A percentile compares a stretch with the other conserved stretches of the same genome.
phyloP scores from a whole-genome alignment of 2,329 filamentous ascomycete species.

The Scytalidium sp. region DNA sequence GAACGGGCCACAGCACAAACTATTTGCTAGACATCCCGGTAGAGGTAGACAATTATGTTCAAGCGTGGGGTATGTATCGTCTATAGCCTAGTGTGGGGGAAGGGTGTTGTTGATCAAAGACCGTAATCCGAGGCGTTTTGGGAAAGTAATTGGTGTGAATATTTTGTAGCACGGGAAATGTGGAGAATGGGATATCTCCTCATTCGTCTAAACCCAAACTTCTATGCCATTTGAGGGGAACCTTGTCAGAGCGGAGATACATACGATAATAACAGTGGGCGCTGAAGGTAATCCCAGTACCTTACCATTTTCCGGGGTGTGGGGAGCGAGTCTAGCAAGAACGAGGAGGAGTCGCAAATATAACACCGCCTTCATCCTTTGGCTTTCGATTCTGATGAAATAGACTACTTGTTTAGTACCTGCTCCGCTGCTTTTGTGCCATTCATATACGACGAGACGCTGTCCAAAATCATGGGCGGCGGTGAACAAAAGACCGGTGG shows the following conservation, averaged over 20 bases:
- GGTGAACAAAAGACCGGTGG: background rate
- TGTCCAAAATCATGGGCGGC: background rate
- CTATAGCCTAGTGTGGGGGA: conserved; percentile 1
- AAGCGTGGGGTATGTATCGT: conserved; percentile 1
- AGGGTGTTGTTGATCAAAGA: background rate
- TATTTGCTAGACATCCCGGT: background rate
- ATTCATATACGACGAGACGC: background rate
- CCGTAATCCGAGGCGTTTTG: background rate
- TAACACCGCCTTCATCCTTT: background rate
- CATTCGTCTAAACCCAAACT: no score
- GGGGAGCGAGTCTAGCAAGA: background rate
- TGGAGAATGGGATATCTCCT: background rate
- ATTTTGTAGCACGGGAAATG: background rate
- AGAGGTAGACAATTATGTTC: background rate
- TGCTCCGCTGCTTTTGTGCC: background rate
- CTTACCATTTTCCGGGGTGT: background rate
- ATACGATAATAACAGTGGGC: background rate
- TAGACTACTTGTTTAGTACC: background rate
- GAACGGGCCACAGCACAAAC: background rate
- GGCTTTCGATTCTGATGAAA: background rate
- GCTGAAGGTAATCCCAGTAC: background rate
- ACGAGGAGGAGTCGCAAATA: background rate
- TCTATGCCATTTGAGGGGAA: background rate
- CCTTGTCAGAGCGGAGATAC: background rate
- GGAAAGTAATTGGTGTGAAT: background rate